Base-by-base conservation (phyloP, 2,329 filamentous ascomycete species). In the Chrysoporthe austroafricana region DNA sequence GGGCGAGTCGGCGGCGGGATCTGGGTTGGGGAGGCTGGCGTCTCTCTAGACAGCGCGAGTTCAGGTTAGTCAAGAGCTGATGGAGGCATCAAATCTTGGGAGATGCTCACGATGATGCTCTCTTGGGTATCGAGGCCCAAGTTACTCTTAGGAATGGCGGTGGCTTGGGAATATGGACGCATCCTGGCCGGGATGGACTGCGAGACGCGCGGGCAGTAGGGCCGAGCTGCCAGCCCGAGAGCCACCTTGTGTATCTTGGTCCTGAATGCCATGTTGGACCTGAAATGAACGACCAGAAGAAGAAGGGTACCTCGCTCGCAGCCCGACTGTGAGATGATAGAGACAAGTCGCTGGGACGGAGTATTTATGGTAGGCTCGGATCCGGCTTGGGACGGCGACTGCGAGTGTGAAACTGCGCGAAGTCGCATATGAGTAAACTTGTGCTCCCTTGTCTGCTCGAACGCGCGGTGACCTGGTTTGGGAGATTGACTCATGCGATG, bases 1-100 rank as follows among this genome's bases (percentile, higher is more conserved):
- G 73, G 88, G 82, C 0, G 93, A 96, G 78, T 93, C 90, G 60
- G 39, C 14, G 39, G 57, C 76, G 46, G 93, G 93, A 75, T 96
- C 93, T 61, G 91, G 86, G 72, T 91, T 93, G 11, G 91, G 84
- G 14, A 83, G 72, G 61, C 75, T 68, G 42, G 77, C 77, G 60
- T 79, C 77, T 63, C 74, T 73, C 76, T 75, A 64, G 9, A 64
- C 1, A 0, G 6, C 5, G 66, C 4, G 13, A 16, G 21, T 2
- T 13, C 13, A 21, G 26, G 50, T 54, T 42, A 70, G 42, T 21
- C 9, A 14, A 3, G 26, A 36, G 50, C 32, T 50, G 44, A 42
- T 39, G 32, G 61, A 39, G 26, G 18, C 1, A 34, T 54, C n/a
- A 39, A 26, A 36, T 54, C 2, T 18, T 74, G 43, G 21, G 42